Evolutionary conservation across 257 asterid genomes (phyloP).

Genomic region (Penstemon eatonii): DNA sequence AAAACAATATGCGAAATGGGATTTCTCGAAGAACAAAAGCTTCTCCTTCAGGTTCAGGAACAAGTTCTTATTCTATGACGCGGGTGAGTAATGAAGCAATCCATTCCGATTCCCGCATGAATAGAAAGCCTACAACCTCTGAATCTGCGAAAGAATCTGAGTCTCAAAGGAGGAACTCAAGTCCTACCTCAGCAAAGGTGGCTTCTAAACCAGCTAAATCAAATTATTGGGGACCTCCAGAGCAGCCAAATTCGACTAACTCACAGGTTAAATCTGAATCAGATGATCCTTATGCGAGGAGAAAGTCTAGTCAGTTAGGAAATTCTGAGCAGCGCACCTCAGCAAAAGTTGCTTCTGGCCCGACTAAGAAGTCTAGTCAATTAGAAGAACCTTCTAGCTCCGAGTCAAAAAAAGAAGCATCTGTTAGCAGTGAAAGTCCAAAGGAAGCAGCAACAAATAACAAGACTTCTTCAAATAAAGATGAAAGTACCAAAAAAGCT

Average conservation of each 20-base stretch:
- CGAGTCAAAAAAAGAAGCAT: conserved; percentile 28
- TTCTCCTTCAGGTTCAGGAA: conserved; percentile 33
- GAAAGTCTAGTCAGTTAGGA: conserved; percentile 29
- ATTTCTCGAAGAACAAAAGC: conserved; percentile 75
- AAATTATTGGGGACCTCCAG: conserved; percentile 34
- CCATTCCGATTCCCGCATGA: conserved; percentile 35
- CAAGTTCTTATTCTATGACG: conserved; percentile 30
- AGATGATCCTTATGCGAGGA: conserved; percentile 21
- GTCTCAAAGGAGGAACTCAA: conserved; percentile 31
- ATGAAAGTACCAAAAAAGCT: conserved; percentile 50
- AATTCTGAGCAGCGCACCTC: conserved; percentile 37
- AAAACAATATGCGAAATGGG: conserved; percentile 46
- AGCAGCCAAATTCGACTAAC: conserved; percentile 26
- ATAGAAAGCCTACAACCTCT: conserved; percentile 32
- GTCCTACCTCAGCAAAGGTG: conserved; percentile 33
- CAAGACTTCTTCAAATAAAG: conserved; percentile 36
- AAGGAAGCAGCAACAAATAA: conserved; percentile 27
- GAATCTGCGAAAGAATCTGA: conserved; percentile 34
- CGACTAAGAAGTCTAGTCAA: conserved; percentile 35
- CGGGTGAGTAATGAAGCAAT: conserved; percentile 33
- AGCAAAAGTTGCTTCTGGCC: conserved; percentile 37
- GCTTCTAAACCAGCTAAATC: conserved; percentile 35
- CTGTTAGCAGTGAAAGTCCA: conserved; percentile 30
- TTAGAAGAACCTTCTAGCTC: conserved; percentile 34
- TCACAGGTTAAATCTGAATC: conserved; percentile 13